A percentile compares a stretch with the other conserved stretches of the same genome.
Conservation (phyloP, 495 filamentous ascomycete species). For the Penicillium manginii region DNA sequence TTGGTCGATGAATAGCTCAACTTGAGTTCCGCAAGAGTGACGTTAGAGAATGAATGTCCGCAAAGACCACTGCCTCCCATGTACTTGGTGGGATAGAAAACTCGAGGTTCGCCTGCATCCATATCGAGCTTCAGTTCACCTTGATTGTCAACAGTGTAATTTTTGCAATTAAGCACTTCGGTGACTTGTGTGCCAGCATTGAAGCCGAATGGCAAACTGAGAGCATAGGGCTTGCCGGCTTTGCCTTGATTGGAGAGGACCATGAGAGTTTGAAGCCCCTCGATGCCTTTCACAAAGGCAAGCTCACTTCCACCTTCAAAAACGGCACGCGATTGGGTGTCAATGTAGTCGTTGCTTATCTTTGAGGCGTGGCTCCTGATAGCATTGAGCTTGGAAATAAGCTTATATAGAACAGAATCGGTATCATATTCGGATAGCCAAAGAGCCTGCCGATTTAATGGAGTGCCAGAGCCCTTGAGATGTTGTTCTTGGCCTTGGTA, state of each 20-base stretch:
- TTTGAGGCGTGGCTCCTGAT: conserved; percentile 60
- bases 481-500: conserved; percentile 78
- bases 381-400: conserved; percentile 60
- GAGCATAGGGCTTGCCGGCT: conserved; percentile 41
- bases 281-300: conserved; percentile 64
- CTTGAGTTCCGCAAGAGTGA: conserved; percentile 18
- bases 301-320: conserved; percentile 60
- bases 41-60: conserved; percentile 27
- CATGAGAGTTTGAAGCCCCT: conserved; percentile 58
- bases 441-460: conserved; percentile 72
- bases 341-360: conserved; percentile 51
- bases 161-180: conserved; percentile 56
- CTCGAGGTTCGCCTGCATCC: conserved; percentile 52
- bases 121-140: conserved; percentile 53
- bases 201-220: conserved; percentile 49
- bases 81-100: conserved; percentile 41
- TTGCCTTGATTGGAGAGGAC: conserved; percentile 62
- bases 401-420: conserved; percentile 59
- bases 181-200: conserved; percentile 36
- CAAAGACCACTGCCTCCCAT: conserved; percentile 44
- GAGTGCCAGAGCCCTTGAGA: conserved; percentile 60
- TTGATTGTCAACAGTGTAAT: conserved; percentile 42
- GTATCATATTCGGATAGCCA: conserved; percentile 71
- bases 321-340: conserved; percentile 52
- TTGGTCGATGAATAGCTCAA: neutral